Evolutionary conservation across 2,329 filamentous ascomycete species (phyloP), one percentile per base, ranked within the genome.

Genomic region (Colletotrichum limetticola): DNA sequence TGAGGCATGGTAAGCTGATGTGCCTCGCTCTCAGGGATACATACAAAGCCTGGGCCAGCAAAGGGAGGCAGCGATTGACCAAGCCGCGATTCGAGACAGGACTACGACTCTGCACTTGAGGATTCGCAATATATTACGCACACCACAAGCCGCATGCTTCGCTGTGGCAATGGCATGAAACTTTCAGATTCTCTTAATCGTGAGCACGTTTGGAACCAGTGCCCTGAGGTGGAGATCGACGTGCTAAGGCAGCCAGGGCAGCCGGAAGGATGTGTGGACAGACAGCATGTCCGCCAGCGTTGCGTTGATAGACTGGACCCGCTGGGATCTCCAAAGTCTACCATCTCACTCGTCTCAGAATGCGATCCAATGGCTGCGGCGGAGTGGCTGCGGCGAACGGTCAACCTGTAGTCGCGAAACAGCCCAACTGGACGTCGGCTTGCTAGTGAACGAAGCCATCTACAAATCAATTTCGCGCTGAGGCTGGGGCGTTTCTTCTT

Each of bases 361-460:
- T 71, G 56, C 55, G 68, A 52, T 42, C 30, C 37, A 66, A 70
- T 59, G 42, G 53, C 30, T 37, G 53, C 62, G 30, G 24, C 60
- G 24, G 32, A 26, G 24, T 52, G 16, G 42, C 12, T 19, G 24
- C 32, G 30, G 30, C 5, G 55, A 64, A 11, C 5, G 30, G 35
- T 22, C 32, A 26, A 56, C 61, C 32, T 49, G 42, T 49, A 49
- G 4, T 22, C 42, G 46, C 26, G 52, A 16, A 26, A 46, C 16
- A 22, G 19, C 68, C 42, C 42, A 24, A n/a, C n/a, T 30, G 37
- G 28, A 37, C 22, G 55, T 66, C 55, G 65, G 16, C 22, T n/a
- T 14, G 12, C 9, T 5, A 12, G 24, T 4, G 46, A 14, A n/a
- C 4, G 7, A 16, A 30, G 26, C 28, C 16, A 14, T n/a, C 59